Evolutionary conservation across 768 basidiomycete genomes (phyloP), one percentile per base, ranked within the genome.

Genomic region (Hemileccinum impolitum): DNA sequence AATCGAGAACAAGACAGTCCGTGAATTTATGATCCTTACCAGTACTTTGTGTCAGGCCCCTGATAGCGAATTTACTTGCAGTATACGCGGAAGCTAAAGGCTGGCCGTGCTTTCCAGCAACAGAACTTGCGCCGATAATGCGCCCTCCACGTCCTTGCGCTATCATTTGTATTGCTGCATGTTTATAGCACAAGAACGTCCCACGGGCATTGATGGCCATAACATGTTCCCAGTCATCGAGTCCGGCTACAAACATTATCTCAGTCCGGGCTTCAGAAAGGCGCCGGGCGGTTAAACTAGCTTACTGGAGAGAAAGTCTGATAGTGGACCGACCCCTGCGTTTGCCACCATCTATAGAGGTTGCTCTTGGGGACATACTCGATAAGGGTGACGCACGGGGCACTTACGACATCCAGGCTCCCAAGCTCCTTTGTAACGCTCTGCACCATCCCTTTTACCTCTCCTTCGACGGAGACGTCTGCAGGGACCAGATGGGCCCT

Each of bases 111-210:
- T 50, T 59, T 17, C 55, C 58, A 1, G 30, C 35, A 8, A 50
- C 0, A 5, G 60, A 66, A 19, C 55, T 57, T 8, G 65, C 65
- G 1, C 84, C 77, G 23, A 84, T 73, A 50, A 86, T 79, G 15
- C 77, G 70, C 1, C 83, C 80, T 14, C 80, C 75, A 6, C 64
- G 66, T 0, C 75, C 73, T 65, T 79, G 78, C 9, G 57, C 48
- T 9, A 82, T 71, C 85, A 86, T 86, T 55, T 79, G 76, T 44
- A 67, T 68, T 15, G 79, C 82, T 2, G 82, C 85, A 50, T 83
- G 72, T 45, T 84, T 80, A 39, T 84, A 85, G 59, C 80, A 84
- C 51, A 80, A 72, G 67, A 79, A 83, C 2, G 74, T 66, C 32
- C 82, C 82, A 45, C 78, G 74, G 51, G 75, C 70, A 56, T 86